Evolutionary conservation across 805 yeast genomes (phyloP).

Genomic region (Tanozyma kutaoensis): DNA sequence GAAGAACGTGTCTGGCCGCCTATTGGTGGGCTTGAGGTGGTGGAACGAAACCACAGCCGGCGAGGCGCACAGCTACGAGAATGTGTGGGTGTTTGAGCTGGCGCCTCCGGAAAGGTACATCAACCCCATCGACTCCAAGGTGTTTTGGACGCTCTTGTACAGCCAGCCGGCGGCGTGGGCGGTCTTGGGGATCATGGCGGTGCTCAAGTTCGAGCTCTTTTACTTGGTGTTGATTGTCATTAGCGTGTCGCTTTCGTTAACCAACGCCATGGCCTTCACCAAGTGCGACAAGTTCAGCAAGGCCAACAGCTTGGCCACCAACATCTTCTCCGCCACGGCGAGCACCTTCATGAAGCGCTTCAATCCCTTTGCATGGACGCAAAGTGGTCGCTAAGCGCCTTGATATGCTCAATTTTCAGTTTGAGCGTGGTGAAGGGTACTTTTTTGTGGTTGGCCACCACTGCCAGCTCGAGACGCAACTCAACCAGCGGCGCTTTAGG

Average conservation of each 20-base stretch:
- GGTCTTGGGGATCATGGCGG: slow-evolving; percentile 60
- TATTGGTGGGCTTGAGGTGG: slow-evolving; percentile 89
- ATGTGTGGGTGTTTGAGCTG: slow-evolving; percentile 80
- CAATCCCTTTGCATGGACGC: no score
- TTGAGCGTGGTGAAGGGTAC: slow-evolving; percentile 5
- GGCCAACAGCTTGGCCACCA: slow-evolving; percentile 55
- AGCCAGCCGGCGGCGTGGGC: slow-evolving; percentile 67
- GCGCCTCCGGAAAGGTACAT: slow-evolving; percentile 62
- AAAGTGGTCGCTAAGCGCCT: not conserved
- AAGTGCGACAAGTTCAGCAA: slow-evolving; percentile 86
- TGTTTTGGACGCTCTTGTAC: slow-evolving; percentile 77
- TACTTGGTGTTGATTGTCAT: slow-evolving; percentile 50
- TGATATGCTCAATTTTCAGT: slow-evolving; percentile 9
- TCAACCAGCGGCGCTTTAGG: no score
- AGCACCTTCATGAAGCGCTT: slow-evolving; percentile 32
- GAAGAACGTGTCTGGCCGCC: slow-evolving; percentile 82
- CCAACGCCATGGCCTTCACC: slow-evolving; percentile 84
- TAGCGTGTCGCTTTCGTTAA: slow-evolving; percentile 58
- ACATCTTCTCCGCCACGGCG: slow-evolving; percentile 40
- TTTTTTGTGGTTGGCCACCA: no score
- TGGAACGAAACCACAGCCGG: slow-evolving; percentile 63
- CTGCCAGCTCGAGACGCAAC: no score
- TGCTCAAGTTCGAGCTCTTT: slow-evolving; percentile 64
- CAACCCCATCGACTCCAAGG: slow-evolving; percentile 83
- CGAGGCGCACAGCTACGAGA: slow-evolving; percentile 31